Evolutionary conservation across 2,329 filamentous ascomycete genomes (phyloP).

Genomic region (Penicillium sp.): DNA sequence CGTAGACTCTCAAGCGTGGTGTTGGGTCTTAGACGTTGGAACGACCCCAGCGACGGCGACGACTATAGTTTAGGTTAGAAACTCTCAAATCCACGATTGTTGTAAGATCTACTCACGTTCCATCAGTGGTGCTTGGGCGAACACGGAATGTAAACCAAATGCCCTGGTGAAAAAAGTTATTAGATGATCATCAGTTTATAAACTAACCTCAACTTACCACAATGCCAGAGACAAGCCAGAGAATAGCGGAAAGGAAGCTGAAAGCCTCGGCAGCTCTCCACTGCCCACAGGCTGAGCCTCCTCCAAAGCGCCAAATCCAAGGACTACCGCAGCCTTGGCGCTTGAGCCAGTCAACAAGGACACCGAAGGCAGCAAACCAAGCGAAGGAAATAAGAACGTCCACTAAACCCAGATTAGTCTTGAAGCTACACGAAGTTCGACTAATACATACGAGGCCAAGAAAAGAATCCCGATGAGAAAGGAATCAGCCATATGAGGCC

Average conservation of each 20-base stretch:
- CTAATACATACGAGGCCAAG: slow-evolving; percentile 58
- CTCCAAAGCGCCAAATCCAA: slow-evolving; percentile 61
- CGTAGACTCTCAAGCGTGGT: neutral
- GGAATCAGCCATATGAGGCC: slow-evolving; percentile 72
- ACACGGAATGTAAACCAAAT: slow-evolving; percentile 40
- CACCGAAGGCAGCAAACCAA: slow-evolving; percentile 71
- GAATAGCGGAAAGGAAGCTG: slow-evolving; percentile 67
- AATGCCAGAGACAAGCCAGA: slow-evolving; percentile 68
- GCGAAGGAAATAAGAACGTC: slow-evolving; percentile 68
- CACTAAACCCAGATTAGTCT: slow-evolving; percentile 36
- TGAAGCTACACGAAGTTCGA: neutral
- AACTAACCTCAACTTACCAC: slow-evolving; percentile 43
- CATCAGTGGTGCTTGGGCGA: slow-evolving; percentile 14
- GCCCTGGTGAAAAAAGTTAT: slow-evolving; percentile 25
- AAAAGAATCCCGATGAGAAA: slow-evolving; percentile 65
- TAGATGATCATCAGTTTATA: neutral
- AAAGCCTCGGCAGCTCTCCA: slow-evolving; percentile 74
- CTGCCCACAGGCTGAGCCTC: slow-evolving; percentile 60
- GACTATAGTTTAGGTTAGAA: slow-evolving; percentile 3
- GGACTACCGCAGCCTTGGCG: slow-evolving; percentile 56
- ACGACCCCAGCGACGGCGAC: slow-evolving; percentile 24
- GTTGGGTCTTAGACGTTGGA: slow-evolving; percentile 7
- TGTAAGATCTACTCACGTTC: slow-evolving; percentile 21
- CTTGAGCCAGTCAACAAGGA: slow-evolving; percentile 61
- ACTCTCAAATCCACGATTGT: neutral